These are phyloP conservation scores for Dipodascopsis uninucleata DNA, from an alignment of 805 yeast genomes.

Conservation along the genomic window DNA sequence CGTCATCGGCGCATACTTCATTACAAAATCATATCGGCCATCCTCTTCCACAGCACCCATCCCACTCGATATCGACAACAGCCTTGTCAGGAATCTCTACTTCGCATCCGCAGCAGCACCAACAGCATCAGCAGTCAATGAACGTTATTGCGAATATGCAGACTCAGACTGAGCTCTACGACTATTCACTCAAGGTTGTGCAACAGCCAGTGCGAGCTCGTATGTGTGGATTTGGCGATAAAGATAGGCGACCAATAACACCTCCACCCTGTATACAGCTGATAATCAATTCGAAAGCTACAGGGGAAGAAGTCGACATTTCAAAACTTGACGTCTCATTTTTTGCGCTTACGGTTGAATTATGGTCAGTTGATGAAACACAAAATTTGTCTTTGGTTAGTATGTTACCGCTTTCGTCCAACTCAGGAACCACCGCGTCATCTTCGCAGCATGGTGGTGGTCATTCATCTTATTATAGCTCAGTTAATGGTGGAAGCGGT, in stretches of 20 bases:
- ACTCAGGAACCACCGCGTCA: constrained; percentile 3
- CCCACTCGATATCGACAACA: too few relatives aligned
- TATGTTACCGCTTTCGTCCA: constrained; percentile 16
- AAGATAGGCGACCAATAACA: constrained; percentile 35
- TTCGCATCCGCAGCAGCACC: constrained; percentile 4
- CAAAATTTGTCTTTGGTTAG: constrained; percentile 29
- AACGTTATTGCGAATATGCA: constrained; percentile 3
- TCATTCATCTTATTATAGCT: neutral
- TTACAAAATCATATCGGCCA: too few relatives aligned
- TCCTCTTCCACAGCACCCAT: too few relatives aligned
- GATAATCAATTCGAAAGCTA: constrained; percentile 28
- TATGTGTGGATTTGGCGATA: constrained; percentile 48
- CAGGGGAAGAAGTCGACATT: constrained; percentile 33
- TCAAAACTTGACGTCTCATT: constrained; percentile 36
- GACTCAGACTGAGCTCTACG: constrained; percentile 18
- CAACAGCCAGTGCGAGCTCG: constrained; percentile 47
- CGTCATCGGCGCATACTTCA: too few relatives aligned
- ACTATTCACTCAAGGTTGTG: constrained; percentile 35
- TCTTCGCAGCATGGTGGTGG: neutral
- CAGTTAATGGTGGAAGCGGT: too few relatives aligned
- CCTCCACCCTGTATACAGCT: constrained; percentile 37
- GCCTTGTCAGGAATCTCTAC: too few relatives aligned
- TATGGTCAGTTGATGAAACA: constrained; percentile 41
- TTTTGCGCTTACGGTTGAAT: constrained; percentile 41
- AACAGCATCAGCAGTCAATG: neutral